Conservation (phyloP, 2,329 filamentous ascomycete species). For the Alternaria brassicicola region DNA sequence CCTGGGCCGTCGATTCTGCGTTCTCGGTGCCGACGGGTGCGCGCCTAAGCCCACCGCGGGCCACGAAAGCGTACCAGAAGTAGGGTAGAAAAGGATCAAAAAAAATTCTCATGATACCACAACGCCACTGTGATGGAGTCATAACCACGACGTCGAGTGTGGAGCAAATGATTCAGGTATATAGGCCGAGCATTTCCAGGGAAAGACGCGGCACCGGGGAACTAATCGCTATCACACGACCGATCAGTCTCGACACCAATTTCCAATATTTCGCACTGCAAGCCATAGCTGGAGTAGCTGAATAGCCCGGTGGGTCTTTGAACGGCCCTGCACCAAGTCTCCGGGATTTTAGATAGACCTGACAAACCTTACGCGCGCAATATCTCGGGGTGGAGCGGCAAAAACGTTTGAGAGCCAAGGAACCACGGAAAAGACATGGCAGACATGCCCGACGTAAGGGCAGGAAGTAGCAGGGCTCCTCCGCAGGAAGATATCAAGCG, state of each 20-base stretch:
- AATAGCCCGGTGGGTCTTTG: neutral
- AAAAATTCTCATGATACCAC: neutral
- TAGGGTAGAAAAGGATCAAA: neutral
- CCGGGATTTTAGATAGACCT: neutral
- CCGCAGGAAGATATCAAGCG: slow-evolving; percentile 11
- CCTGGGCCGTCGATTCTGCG: neutral
- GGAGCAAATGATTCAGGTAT: slow-evolving; percentile 14
- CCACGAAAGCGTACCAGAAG: neutral
- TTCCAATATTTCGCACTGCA: neutral
- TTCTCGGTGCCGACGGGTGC: slow-evolving; percentile 5
- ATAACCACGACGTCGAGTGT: slow-evolving; percentile 1
- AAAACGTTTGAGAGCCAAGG: neutral
- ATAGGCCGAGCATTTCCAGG: neutral
- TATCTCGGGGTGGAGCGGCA: slow-evolving; percentile 14
- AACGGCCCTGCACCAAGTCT: slow-evolving; percentile 5
- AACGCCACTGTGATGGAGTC: slow-evolving; percentile 9
- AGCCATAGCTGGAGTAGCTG: neutral
- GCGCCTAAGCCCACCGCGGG: neutral
- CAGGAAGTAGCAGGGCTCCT: neutral
- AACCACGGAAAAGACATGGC: neutral
- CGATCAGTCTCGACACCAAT: neutral
- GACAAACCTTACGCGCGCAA: slow-evolving; percentile 1
- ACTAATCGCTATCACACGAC: neutral
- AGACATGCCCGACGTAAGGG: neutral
- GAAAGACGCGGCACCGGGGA: neutral